These are phyloP conservation scores for Hypoxylon sp. DNA, from an alignment of 2,329 filamentous ascomycete genomes.

Conservation along the genomic window DNA sequence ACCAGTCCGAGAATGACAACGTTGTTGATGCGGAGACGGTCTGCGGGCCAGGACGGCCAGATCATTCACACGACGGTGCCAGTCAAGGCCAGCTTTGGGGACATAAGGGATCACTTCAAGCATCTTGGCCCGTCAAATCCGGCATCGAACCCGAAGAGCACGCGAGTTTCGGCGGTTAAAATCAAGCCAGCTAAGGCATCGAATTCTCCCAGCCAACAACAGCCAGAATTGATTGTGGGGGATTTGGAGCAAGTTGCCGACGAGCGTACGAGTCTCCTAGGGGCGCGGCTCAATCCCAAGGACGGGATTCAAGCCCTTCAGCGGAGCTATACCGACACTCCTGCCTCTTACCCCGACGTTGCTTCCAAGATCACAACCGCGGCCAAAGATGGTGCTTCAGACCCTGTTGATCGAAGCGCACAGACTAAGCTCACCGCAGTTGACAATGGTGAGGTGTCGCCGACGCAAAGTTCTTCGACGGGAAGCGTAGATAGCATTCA, in stretches of 20 bases:
- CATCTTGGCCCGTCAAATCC: conserved; percentile 73
- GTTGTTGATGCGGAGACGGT: conserved; percentile 66
- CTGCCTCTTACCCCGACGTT: conserved; percentile 25
- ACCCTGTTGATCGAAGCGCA: conserved; percentile 27
- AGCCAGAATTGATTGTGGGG: conserved; percentile 35
- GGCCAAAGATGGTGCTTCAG: conserved; percentile 19
- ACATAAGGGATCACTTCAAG: conserved; percentile 70
- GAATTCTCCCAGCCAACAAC: conserved; percentile 30
- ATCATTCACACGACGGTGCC: conserved; percentile 57
- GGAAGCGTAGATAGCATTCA: conserved; percentile 27
- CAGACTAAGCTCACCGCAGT: conserved; percentile 33
- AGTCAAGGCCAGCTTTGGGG: conserved; percentile 66
- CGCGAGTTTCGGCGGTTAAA: conserved; percentile 69
- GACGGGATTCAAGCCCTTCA: conserved; percentile 71
- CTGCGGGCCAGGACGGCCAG: conserved; percentile 62
- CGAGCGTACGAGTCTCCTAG: conserved; percentile 54
- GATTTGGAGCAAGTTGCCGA: conserved; percentile 41
- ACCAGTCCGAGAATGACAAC: conserved; percentile 62
- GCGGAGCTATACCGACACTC: conserved; percentile 59
- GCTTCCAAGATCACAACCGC: conserved; percentile 32
- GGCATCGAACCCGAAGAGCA: conserved; percentile 69
- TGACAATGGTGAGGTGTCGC: conserved; percentile 19
- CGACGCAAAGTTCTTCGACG: conserved; percentile 31
- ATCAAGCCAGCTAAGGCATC: conserved; percentile 61
- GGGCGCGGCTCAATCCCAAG: conserved; percentile 65